Evolutionary conservation across 2,329 filamentous ascomycete species (phyloP).

Genomic region (Diaporthe amygdali): DNA sequence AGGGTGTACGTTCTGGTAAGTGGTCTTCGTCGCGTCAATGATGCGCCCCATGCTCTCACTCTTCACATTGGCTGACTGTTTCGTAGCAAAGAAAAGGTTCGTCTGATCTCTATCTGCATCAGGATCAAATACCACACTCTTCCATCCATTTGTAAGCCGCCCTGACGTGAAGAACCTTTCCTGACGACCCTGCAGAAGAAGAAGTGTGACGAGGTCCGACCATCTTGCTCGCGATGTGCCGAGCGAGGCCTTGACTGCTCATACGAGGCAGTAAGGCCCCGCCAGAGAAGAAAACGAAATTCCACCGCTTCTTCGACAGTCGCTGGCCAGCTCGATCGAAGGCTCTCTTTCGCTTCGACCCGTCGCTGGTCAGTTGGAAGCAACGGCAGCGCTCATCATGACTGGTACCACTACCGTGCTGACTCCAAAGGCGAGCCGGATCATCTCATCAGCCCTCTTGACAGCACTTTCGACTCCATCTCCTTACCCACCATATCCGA

Average conservation of each 20-base stretch:
- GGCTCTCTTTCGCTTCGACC: conserved; percentile 35
- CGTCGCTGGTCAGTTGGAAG: conserved; percentile 22
- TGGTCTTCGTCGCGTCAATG: conserved; percentile 25
- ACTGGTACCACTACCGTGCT: conserved; percentile 17
- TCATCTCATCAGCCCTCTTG: conserved; percentile 23
- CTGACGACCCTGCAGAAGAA: conserved; percentile 51
- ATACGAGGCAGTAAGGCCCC: conserved; percentile 54
- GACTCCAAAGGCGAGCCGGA: conserved; percentile 14
- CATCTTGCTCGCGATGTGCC: conserved; percentile 54
- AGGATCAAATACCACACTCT: background rate
- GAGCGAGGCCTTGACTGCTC: conserved; percentile 54
- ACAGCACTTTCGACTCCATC: conserved; percentile 21
- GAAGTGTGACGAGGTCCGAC: conserved; percentile 60
- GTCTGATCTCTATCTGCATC: conserved; percentile 23
- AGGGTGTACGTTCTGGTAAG: conserved; percentile 61
- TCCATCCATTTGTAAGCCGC: background rate
- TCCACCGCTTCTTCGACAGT: conserved; percentile 30
- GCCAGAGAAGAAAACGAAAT: conserved; percentile 46
- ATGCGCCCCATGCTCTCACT: conserved; percentile 10
- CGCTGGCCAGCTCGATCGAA: conserved; percentile 15
- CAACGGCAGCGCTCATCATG: conserved; percentile 19
- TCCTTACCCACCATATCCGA: conserved; percentile 9
- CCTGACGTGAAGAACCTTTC: background rate
- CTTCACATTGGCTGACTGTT: conserved; percentile 28
- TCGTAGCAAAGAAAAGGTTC: conserved; percentile 60